Base-by-base conservation (phyloP, 2,329 filamentous ascomycete genomes). In the Botryotinia calthae region DNA sequence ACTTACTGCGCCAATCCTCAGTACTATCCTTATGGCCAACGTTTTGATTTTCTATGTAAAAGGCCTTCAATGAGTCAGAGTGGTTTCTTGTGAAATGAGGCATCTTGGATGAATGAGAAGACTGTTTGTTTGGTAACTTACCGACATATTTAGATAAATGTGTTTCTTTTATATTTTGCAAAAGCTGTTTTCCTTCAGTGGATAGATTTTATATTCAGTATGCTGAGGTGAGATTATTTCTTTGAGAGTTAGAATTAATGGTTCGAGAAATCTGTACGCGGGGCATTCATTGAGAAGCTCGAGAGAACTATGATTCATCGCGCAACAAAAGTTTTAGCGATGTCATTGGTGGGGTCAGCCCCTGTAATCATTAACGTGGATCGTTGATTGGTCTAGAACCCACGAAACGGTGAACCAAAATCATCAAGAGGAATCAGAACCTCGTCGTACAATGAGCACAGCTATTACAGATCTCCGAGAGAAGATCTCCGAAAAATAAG, bases 1-100 rank as follows among this genome's bases (percentile, higher is more conserved):
- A 82, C 89, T 77, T 86, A 95, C 93, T 93, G 85, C 93, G 88
- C 89, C 92, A 95, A 82, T 96, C 93, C 83, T 96, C 93, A 73
- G 91, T 89, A 76, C 89, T 87, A 70, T 85, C 85, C 82, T 89
- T 89, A 83, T 95, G 92, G 78, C 93, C 93, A 77, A 95, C 90
- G 82, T 92, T 89, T 78, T 91, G 89, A 82, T 95, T 95, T 80
- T 92, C 87, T 78, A 93, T 92, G 84, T 89, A 93, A 87, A 93
- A 94, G 76, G 80, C 80, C 87, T 90, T 64, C 56, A 73, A 37
- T 74, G 74, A 78, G 75, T 78, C 75, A 71, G 70, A 71, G n/a
- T 61, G 34, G 40, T 56, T 68, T 68, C 65, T 68, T 44, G 65
- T 58, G 48, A 68, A 68, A 20, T 68, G 65, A 68, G 65, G 48